phyloP scores from a whole-genome alignment of 257 asterid genomes.

The Salvia splendens region DNA sequence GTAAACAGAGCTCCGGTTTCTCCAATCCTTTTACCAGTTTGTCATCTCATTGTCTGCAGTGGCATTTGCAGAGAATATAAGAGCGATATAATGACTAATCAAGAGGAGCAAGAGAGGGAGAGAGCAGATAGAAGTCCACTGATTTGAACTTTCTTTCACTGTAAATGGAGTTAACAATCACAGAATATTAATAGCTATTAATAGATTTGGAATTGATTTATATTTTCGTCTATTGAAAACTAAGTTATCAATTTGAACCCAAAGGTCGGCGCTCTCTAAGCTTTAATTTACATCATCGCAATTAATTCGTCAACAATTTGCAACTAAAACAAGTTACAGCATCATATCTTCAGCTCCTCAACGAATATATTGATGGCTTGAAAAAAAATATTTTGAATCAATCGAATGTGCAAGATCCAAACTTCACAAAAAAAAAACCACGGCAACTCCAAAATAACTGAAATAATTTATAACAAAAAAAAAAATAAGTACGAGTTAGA shows the following conservation, averaged over 20 bases:
- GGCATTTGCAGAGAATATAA: constrained; percentile 31
- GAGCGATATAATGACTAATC: constrained; percentile 3
- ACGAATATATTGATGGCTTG: no score
- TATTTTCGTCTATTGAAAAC: not conserved
- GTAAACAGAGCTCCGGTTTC: constrained; percentile 24
- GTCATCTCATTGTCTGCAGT: constrained; percentile 25
- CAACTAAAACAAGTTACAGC: no score
- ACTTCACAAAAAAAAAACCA: no score
- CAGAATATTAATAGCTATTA: no score
- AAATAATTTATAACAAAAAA: no score
- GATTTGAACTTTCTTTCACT: constrained; percentile 19
- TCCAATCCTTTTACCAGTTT: constrained; percentile 15
- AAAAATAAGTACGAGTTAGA: no score
- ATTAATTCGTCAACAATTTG: no score
- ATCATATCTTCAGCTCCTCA: no score
- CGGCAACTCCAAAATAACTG: no score
- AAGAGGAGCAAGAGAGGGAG: not conserved
- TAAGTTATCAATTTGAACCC: not conserved
- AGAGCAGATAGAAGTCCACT: not conserved
- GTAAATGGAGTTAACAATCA: not conserved
- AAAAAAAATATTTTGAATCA: no score
- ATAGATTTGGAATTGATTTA: constrained; percentile 14
- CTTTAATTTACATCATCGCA: no score
- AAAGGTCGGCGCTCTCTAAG: not conserved
- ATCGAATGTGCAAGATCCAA: no score